Evolutionary conservation across 73 alveolate species (phyloP), one percentile per base, ranked within the genome.

Genomic region (Symbiodinium natans): DNA sequence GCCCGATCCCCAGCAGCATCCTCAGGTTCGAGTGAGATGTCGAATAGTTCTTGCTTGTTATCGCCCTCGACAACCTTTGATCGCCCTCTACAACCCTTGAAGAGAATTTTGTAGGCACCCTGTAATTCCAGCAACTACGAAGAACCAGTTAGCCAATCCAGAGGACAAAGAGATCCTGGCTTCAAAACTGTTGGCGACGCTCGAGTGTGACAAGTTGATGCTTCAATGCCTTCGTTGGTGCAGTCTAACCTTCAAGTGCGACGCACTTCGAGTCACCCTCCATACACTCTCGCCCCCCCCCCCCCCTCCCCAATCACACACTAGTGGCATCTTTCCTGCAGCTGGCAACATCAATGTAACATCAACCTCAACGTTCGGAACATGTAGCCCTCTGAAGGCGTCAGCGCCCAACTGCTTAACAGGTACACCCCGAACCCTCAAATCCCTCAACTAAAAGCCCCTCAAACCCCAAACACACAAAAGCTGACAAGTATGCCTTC

Each of bases 1-100:
- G 97, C 97, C 25, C 97, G 97, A 48, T 90, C 97, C 36, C 97
- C 97, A 0, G 97, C 97, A 4, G 86, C 40, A 31, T 84, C 88
- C 95, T 88, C 38, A 25, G 27, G 48, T n/a, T 31, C 11, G 27
- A 40, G 86, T 71, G 83, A 33, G 23, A 0, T 36, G 17, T 31
- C 21, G 17, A 25, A 9, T 38, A 1, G 75, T 56, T 56, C 27
- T 56, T 29, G 3, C 27, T 21, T 56, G 17, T 56, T n/a, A n/a
- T n/a, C n/a, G n/a, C n/a, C n/a, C n/a, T n/a, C n/a, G n/a, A n/a
- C n/a, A n/a, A n/a, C n/a, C n/a, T n/a, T n/a, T n/a, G n/a, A n/a
- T n/a, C n/a, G n/a, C n/a, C n/a, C n/a, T n/a, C n/a, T n/a, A n/a
- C n/a, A n/a, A n/a, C n/a, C n/a, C n/a, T n/a, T 52, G 68, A 2